Conservation (phyloP, 345 rosid species). For the Linum usitatissimum region DNA sequence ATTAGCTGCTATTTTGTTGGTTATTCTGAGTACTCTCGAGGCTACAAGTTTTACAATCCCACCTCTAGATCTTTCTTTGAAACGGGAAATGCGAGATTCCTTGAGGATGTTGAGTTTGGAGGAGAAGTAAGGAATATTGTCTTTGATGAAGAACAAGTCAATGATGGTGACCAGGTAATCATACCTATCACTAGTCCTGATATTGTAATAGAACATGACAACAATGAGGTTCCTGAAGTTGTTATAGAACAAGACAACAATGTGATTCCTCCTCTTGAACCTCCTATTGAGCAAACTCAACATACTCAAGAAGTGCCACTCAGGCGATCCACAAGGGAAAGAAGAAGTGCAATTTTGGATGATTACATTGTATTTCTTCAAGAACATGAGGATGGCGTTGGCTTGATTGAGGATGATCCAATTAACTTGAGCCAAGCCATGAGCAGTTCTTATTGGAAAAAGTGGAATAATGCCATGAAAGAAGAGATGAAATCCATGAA, state of each 20-base stretch:
- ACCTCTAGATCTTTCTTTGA: neutral
- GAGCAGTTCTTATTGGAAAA: neutral
- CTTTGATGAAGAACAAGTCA: neutral
- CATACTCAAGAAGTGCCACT: neutral
- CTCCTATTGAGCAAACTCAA: neutral
- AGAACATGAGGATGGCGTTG: neutral
- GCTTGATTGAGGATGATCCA: neutral
- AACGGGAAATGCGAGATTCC: neutral
- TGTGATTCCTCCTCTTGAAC: neutral
- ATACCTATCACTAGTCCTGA: neutral
- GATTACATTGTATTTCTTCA: constrained; percentile 12
- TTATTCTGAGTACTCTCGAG: neutral
- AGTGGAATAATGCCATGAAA: neutral
- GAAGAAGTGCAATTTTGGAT: neutral
- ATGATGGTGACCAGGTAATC: neutral
- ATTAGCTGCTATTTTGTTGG: neutral
- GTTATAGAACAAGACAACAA: neutral
- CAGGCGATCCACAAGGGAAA: neutral
- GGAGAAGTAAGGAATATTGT: neutral
- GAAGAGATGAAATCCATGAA: neutral
- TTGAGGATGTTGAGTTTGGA: neutral
- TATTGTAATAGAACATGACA: too few relatives aligned
- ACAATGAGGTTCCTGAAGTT: neutral
- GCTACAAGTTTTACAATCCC: neutral
- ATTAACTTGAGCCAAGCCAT: constrained; percentile 8